Conservation (phyloP, 352 stramenopile species). For the Halophytophthora batemanensis region DNA sequence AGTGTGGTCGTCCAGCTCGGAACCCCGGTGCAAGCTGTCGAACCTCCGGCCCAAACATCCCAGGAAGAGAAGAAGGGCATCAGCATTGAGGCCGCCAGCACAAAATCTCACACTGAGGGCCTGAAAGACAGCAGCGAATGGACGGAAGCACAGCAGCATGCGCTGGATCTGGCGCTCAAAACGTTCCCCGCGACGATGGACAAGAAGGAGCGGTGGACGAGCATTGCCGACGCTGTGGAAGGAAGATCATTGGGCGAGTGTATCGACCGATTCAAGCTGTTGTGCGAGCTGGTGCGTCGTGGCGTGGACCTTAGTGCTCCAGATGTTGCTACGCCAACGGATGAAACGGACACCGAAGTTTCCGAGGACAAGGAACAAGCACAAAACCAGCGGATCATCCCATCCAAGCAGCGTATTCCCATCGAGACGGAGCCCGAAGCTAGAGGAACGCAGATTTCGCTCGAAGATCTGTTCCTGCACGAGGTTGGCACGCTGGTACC, state of each 20-base stretch:
- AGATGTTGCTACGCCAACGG: slow-evolving; percentile 1
- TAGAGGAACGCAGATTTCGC: slow-evolving; percentile 46
- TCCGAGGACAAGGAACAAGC: slow-evolving; percentile 13
- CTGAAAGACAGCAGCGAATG: slow-evolving; percentile 32
- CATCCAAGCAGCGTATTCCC: slow-evolving; percentile 32
- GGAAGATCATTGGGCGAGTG: slow-evolving; percentile 76
- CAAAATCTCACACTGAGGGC: slow-evolving; percentile 1
- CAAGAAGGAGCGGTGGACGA: slow-evolving; percentile 63
- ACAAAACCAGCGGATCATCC: slow-evolving; percentile 50
- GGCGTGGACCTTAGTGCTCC: slow-evolving; percentile 17
- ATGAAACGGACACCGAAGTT: slow-evolving; percentile 18
- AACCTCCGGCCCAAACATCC: too few species aligned
- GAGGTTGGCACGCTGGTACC: slow-evolving; percentile 72
- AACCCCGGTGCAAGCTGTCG: background rate
- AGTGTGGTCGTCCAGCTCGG: slow-evolving; percentile 21
- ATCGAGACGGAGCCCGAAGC: slow-evolving; percentile 56
- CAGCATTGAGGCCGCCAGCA: background rate
- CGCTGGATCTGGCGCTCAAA: slow-evolving; percentile 65
- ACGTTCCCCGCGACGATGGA: slow-evolving; percentile 72
- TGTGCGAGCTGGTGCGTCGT: slow-evolving; percentile 48
- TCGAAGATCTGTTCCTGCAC: slow-evolving; percentile 76
- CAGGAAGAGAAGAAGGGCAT: background rate
- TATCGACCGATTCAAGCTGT: slow-evolving; percentile 74
- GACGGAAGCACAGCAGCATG: slow-evolving; percentile 61
- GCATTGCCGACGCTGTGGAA: slow-evolving; percentile 62